A percentile compares a stretch with the other conserved stretches of the same genome.
phyloP scores from a whole-genome alignment of 495 filamentous ascomycete genomes.

The Aeminium ludgeri region DNA sequence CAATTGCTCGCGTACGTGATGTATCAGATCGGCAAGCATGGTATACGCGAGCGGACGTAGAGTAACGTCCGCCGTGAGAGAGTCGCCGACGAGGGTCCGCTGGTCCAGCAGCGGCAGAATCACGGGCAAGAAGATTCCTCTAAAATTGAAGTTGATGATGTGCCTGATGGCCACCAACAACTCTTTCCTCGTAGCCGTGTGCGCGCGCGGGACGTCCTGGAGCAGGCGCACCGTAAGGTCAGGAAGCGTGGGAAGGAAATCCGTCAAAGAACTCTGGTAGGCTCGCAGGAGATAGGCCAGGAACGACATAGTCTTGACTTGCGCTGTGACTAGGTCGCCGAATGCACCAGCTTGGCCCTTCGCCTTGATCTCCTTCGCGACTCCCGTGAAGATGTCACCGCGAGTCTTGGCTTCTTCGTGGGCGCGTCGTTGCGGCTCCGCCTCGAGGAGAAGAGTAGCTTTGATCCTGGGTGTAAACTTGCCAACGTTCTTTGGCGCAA shows the following conservation, averaged over 20 bases:
- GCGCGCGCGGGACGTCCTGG: constrained; percentile 85
- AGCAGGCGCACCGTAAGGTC: constrained; percentile 82
- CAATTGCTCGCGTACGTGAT: constrained; percentile 81
- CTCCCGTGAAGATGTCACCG: constrained; percentile 72
- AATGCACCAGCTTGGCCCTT: constrained; percentile 53
- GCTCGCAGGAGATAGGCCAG: constrained; percentile 82
- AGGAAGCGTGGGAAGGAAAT: constrained; percentile 77
- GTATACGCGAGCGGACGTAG: constrained; percentile 94
- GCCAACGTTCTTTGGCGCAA: constrained; percentile 72
- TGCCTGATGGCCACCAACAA: constrained; percentile 90
- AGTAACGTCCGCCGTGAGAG: constrained; percentile 87
- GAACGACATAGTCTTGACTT: constrained; percentile 99
- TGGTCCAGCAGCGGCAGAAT: constrained; percentile 94
- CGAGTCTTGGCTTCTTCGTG: constrained; percentile 64
- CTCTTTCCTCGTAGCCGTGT: constrained; percentile 86
- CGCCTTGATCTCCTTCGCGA: constrained; percentile 88
- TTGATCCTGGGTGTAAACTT: constrained; percentile 89
- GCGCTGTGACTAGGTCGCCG: constrained; percentile 91
- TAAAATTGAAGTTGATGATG: constrained; percentile 97
- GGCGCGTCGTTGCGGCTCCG: constrained; percentile 82
- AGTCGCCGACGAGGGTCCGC: constrained; percentile 83
- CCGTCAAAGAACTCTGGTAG: constrained; percentile 71
- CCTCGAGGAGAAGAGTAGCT: constrained; percentile 71
- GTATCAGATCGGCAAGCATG: constrained; percentile 94
- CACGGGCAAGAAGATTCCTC: constrained; percentile 84